Evolutionary conservation across 73 alveolate genomes (phyloP).

Genomic region (Halteria grandinella): DNA sequence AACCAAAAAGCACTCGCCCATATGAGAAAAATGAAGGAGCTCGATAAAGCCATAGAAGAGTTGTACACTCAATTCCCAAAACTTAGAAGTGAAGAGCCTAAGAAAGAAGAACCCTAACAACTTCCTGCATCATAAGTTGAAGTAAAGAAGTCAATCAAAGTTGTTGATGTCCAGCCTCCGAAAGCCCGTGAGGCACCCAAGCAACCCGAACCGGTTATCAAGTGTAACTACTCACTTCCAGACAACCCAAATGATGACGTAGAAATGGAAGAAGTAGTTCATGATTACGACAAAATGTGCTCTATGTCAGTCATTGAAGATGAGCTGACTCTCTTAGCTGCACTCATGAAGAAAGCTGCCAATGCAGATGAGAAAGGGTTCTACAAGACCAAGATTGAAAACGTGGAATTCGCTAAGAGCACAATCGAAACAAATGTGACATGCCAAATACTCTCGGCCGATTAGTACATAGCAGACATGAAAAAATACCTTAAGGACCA

Average conservation of each 20-base stretch:
- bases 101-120: background rate
- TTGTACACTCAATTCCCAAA: background rate
- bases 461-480: conserved; percentile 2
- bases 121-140: too few relatives aligned
- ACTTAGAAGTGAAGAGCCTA: background rate
- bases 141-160: too few relatives aligned
- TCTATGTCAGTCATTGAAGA: conserved; percentile 43
- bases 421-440: conserved; percentile 7
- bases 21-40: background rate
- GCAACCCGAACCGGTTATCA: background rate
- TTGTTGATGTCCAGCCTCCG: background rate
- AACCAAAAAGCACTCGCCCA: conserved; percentile 15
- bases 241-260: conserved; percentile 7
- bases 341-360: background rate
- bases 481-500: background rate
- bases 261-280: conserved; percentile 30
- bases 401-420: conserved; percentile 18
- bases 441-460: conserved; percentile 25
- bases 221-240: too few relatives aligned
- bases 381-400: conserved; percentile 10
- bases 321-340: conserved; percentile 4
- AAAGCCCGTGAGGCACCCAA: background rate
- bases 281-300: conserved; percentile 23
- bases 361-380: conserved; percentile 15
- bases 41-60: conserved; percentile 1